Percentiles rank a stretch among this genome's conserved stretches.
Evolutionary conservation across 1,284 basidiomycete species (phyloP).

Genomic region (Trichosporon coremiiforme): DNA sequence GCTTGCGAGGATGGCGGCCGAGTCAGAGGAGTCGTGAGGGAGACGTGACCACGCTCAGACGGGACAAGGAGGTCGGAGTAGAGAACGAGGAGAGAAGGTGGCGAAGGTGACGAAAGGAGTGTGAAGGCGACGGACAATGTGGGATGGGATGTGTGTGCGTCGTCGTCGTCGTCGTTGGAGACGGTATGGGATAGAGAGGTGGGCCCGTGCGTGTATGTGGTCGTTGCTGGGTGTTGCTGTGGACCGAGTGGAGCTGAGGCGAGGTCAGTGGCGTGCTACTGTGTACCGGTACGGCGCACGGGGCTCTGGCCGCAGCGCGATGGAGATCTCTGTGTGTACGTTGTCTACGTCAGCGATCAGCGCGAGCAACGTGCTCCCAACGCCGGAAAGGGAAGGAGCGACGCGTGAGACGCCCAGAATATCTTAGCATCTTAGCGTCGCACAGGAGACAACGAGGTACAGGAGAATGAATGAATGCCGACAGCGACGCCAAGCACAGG

Average conservation of each 20-base stretch:
- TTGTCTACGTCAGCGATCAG: neutral
- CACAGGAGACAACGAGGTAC: too few species aligned
- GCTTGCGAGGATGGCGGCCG: conserved; percentile 5
- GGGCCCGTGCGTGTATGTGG: neutral
- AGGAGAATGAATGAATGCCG: neutral
- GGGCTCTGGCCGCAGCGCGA: too few species aligned
- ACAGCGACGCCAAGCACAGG: neutral
- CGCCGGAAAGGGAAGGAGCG: too few species aligned
- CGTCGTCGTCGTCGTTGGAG: neutral
- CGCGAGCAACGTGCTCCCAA: neutral
- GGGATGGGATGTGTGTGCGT: neutral
- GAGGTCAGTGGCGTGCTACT: neutral
- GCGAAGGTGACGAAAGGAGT: neutral
- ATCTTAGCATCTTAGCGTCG: too few species aligned
- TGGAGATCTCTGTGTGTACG: neutral
- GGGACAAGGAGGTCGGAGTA: neutral
- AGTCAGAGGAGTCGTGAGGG: neutral
- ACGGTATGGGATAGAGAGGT: neutral
- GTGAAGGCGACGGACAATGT: neutral
- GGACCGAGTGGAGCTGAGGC: neutral
- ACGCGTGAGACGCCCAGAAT: too few species aligned
- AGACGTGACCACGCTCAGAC: conserved; percentile 5
- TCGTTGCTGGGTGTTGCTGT: neutral
- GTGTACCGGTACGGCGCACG: neutral
- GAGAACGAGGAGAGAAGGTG: neutral